These are phyloP conservation scores for Cyclotella cryptica DNA, from an alignment of 108 stramenopile genomes.

Conservation along the genomic window DNA sequence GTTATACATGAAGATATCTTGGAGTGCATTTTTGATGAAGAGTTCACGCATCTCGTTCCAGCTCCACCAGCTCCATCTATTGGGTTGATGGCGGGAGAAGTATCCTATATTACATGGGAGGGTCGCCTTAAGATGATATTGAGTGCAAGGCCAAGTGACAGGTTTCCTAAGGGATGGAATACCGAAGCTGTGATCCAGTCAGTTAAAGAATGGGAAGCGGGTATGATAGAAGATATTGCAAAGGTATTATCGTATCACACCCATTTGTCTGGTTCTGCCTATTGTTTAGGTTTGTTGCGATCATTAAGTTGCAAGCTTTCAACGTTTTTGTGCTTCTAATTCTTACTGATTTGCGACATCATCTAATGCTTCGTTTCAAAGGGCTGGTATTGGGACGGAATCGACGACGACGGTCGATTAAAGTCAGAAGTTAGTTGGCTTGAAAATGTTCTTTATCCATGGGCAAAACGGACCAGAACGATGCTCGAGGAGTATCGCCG, in stretches of 20 bases:
- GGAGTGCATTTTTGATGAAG: conserved; percentile 85
- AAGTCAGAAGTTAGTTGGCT: conserved; percentile 62
- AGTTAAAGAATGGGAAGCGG: conserved; percentile 66
- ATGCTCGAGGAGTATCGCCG: conserved; percentile 70
- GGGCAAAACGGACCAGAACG: conserved; percentile 63
- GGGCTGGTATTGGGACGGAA: conserved; percentile 64
- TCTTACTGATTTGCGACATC: no score
- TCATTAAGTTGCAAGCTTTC: no score
- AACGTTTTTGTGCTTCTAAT: no score
- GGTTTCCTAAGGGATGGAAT: conserved; percentile 71
- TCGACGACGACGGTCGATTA: conserved; percentile 59
- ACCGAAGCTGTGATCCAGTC: conserved; percentile 43
- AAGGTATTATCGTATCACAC: background rate
- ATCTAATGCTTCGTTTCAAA: background rate
- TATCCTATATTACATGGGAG: conserved; percentile 71
- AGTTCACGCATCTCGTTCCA: conserved; percentile 74
- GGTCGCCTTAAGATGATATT: conserved; percentile 70
- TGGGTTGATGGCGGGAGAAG: conserved; percentile 68
- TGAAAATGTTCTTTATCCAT: conserved; percentile 64
- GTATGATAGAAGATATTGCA: conserved; percentile 55
- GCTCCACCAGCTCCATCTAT: conserved; percentile 67
- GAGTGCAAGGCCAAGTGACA: conserved; percentile 58
- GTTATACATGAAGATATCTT: conserved; percentile 72
- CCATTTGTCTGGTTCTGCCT: no score
- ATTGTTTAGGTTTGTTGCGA: no score